Base-by-base conservation (phyloP, 2,329 filamentous ascomycete genomes). In the Monosporascus cannonballus region DNA sequence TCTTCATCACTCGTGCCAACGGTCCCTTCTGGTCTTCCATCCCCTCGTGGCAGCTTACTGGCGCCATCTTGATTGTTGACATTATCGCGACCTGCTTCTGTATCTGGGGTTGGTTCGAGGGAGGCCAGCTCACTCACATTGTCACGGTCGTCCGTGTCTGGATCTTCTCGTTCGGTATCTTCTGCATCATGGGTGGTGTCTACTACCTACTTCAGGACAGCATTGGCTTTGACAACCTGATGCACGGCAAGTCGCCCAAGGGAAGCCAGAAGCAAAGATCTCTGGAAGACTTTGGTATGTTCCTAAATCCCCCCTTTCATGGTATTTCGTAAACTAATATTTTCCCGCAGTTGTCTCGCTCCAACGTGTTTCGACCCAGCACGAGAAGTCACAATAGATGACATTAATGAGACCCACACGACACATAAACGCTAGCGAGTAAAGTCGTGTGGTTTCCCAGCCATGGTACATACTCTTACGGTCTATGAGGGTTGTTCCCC, bases 1-100 rank as follows among this genome's bases (percentile, higher is more conserved):
- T 96, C 73, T 95, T 96, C 78, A 93, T 96, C 75, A 96, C 90
- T 59, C 90, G 91, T 79, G 87, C 90, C 74, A 92, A 92, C 73
- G 90, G 90, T 66, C 89, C 90, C 51, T 93, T 95, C 81, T 95
- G 90, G 90, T 91, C 88, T 3, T 92, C 88, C 24, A 82, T 90
- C 54, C 90, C 91, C 55, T 95, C 90, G 56, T 92, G 89, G 87
- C 89, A 95, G 73, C 78, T 96, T 45, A 71, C 78, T 51, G 85
- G 85, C 56, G 90, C 90, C 59, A 90, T 96, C 59, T 69, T 94
- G 47, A 61, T 90, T 48, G 90, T 96, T 65, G 90, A 96, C 67
- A 80, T 94, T 62, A 73, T 95, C 54, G 90, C 90, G 58, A 95
- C 90, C 39, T 79, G 90, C 70, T 95, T 96, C 82, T 86, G 83